phyloP scores from a whole-genome alignment of 176 grass and related monocot species.

The Eleusine coracana region DNA sequence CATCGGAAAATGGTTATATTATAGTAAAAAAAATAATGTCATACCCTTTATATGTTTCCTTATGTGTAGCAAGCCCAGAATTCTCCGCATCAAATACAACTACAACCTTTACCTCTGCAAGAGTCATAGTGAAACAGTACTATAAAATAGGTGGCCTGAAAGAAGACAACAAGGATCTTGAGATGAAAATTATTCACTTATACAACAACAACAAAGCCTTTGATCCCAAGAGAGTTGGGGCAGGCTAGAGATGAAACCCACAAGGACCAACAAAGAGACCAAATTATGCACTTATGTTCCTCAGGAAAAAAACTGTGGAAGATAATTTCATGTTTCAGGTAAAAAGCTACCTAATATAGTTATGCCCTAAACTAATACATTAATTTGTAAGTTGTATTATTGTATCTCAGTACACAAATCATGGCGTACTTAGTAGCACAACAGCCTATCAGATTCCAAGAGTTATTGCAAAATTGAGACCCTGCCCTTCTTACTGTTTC shows the following conservation, averaged over 20 bases:
- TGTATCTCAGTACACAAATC: neutral
- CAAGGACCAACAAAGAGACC: too few species aligned
- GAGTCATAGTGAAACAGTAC: slow-evolving; percentile 16
- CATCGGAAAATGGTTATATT: too few species aligned
- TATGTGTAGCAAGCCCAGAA: slow-evolving; percentile 64
- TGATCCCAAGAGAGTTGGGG: too few species aligned
- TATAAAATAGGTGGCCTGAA: slow-evolving; percentile 20
- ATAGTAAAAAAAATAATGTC: slow-evolving; percentile 4
- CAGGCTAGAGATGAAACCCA: too few species aligned
- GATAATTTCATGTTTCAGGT: neutral
- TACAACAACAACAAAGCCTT: too few species aligned
- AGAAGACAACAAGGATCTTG: neutral
- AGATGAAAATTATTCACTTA: neutral
- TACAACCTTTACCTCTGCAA: slow-evolving; percentile 91
- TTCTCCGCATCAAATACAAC: slow-evolving; percentile 92
- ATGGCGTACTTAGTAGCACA: neutral
- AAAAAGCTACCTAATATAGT: neutral
- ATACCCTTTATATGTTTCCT: slow-evolving; percentile 88
- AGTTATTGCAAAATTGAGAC: neutral
- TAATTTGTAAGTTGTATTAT: neutral
- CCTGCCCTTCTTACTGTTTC: neutral
- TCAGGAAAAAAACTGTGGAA: neutral
- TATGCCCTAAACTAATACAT: neutral
- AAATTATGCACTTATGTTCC: neutral
- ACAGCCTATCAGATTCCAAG: neutral